Evolutionary conservation across 148 eudicot genomes (phyloP).

Genomic region (Rhododendron molle): DNA sequence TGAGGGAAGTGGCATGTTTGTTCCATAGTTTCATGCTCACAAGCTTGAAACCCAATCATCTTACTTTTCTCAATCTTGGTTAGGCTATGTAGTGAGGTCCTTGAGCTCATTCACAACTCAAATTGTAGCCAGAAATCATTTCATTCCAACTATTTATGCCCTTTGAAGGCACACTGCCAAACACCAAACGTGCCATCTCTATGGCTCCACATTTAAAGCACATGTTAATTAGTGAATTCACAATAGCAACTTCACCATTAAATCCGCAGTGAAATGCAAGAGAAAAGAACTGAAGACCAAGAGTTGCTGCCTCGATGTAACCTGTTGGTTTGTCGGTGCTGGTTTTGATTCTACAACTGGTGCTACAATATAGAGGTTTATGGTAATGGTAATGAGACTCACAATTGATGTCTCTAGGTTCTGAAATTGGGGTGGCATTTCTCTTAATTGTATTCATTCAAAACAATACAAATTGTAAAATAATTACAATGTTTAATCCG

Average conservation of each 20-base stretch:
- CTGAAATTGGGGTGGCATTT: no score
- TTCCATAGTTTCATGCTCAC: constrained; percentile 13
- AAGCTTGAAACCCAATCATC: constrained; percentile 9
- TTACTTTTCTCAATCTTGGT: constrained; percentile 14
- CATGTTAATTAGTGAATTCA: constrained; percentile 8
- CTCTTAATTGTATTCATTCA: no score
- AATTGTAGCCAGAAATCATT: constrained; percentile 10
- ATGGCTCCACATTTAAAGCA: constrained; percentile 10
- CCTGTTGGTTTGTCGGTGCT: no score
- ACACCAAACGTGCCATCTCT: constrained; percentile 8
- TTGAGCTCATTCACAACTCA: constrained; percentile 9
- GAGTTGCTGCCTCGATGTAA: not conserved
- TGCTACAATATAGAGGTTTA: no score
- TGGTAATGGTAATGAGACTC: no score
- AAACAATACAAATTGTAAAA: no score
- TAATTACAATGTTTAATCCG: no score
- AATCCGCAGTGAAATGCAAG: constrained; percentile 11
- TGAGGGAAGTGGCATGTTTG: not conserved
- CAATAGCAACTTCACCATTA: not conserved
- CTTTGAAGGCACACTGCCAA: not conserved
- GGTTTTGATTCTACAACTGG: no score
- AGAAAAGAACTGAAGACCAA: constrained; percentile 11
- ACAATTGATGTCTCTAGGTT: no score
- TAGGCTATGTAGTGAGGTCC: constrained; percentile 11
- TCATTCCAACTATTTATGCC: constrained; percentile 5